Conservation (phyloP, 2,329 filamentous ascomycete species). For the Arachnopeziza araneosa region DNA sequence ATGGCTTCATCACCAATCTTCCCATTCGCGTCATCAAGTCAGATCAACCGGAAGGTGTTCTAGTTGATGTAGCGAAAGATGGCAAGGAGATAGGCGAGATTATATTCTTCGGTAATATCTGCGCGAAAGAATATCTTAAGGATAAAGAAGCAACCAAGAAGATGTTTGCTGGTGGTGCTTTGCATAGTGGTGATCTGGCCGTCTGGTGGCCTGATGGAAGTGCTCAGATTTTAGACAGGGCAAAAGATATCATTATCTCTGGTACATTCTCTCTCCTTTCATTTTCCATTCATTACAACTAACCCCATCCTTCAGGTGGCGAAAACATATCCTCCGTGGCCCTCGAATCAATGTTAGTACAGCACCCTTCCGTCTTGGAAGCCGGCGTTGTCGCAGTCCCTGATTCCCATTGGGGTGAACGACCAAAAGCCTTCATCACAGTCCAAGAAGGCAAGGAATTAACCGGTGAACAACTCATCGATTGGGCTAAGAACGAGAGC, state of each 20-base stretch:
- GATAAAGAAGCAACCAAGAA: constrained; percentile 80
- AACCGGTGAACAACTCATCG: constrained; percentile 64
- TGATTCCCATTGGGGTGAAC: constrained; percentile 89
- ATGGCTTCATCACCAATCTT: constrained; percentile 80
- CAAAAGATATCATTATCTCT: constrained; percentile 98
- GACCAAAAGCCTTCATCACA: constrained; percentile 92
- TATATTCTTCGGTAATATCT: constrained; percentile 87
- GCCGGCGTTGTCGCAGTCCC: constrained; percentile 83
- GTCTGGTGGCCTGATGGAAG: constrained; percentile 90
- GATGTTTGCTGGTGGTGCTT: constrained; percentile 78
- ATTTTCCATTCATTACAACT: not conserved
- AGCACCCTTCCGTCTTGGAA: constrained; percentile 85
- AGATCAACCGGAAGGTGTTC: constrained; percentile 59
- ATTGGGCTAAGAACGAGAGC: constrained; percentile 78
- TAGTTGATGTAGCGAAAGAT: constrained; percentile 63
- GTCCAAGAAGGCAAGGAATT: constrained; percentile 62
- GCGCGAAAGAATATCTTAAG: constrained; percentile 86
- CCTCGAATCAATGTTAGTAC: constrained; percentile 80
- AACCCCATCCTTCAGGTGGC: constrained; percentile 55
- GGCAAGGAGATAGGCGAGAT: constrained; percentile 78
- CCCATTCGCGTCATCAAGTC: constrained; percentile 78
- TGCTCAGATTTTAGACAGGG: constrained; percentile 85
- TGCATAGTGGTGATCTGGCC: constrained; percentile 88
- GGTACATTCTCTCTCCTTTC: constrained; percentile 45
- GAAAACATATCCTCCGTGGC: constrained; percentile 97